These are phyloP conservation scores for Capsella rubella DNA, from an alignment of 441 rosid genomes.

Conservation along the genomic window DNA sequence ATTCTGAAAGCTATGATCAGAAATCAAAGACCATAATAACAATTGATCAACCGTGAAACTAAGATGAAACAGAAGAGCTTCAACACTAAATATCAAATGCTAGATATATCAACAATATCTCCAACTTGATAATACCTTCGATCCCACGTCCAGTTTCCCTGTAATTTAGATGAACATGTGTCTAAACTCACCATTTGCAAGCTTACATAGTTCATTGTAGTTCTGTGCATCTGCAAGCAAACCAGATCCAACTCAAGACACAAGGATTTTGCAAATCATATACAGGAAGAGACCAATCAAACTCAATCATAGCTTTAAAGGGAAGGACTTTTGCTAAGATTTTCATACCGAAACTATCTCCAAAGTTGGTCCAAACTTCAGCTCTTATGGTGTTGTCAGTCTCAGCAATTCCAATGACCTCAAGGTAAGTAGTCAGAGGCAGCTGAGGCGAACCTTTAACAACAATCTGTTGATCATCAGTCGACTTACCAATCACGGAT, in stretches of 20 bases:
- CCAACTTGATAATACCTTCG: neutral
- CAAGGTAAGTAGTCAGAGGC: conserved; percentile 68
- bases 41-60: neutral
- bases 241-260: conserved; percentile 5
- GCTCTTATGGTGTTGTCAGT: conserved; percentile 67
- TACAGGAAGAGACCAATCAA: neutral
- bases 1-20: neutral
- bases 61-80: conserved; percentile 12
- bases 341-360: conserved; percentile 71
- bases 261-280: neutral
- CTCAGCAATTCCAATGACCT: conserved; percentile 90
- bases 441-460: conserved; percentile 69
- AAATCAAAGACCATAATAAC: neutral
- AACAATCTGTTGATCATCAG: conserved; percentile 70
- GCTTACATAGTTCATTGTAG: conserved; percentile 89
- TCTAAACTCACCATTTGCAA: conserved; percentile 81
- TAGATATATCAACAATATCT: conserved; percentile 5
- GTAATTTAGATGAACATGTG: conserved; percentile 63
- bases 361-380: conserved; percentile 88
- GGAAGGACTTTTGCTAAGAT: neutral
- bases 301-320: conserved; percentile 1
- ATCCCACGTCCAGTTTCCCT: too few relatives aligned
- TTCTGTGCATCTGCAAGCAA: conserved; percentile 64
- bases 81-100: neutral
- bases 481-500: conserved; percentile 69